A percentile compares a stretch with the other conserved stretches of the same genome.
These are phyloP conservation scores for Mycena rosella DNA, from an alignment of 768 basidiomycete species.

Conservation along the genomic window DNA sequence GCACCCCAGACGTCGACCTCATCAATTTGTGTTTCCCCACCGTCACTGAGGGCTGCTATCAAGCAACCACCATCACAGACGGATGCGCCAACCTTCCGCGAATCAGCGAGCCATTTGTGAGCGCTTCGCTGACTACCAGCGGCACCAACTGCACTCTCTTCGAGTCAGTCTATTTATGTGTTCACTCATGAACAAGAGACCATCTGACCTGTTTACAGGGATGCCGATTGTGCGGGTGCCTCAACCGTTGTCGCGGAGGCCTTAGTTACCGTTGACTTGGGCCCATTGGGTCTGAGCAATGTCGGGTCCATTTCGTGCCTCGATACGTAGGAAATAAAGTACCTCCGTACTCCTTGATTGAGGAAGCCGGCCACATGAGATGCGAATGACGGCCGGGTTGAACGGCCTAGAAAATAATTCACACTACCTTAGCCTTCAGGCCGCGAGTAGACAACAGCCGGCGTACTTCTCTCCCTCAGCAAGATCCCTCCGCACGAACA, in stretches of 20 bases:
- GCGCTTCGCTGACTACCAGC: neutral
- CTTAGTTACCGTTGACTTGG: neutral
- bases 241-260: neutral
- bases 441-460: too few relatives aligned
- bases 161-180: conserved; percentile 19
- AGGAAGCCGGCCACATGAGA: too few relatives aligned
- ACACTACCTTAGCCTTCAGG: too few relatives aligned
- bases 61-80: conserved; percentile 16
- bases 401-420: too few relatives aligned
- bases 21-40: conserved; percentile 20
- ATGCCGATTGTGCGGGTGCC: neutral
- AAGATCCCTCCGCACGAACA: too few relatives aligned
- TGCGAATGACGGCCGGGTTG: too few relatives aligned
- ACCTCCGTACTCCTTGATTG: too few relatives aligned
- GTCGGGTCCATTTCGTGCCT: conserved; percentile 13
- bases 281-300: conserved; percentile 11
- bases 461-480: too few relatives aligned
- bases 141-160: conserved; percentile 23
- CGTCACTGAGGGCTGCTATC: conserved; percentile 13
- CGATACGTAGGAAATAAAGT: too few relatives aligned
- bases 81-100: conserved; percentile 12
- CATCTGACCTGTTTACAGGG: neutral
- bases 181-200: neutral
- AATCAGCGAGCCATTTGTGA: conserved; percentile 15
- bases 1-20: conserved; percentile 22